Base-by-base conservation (phyloP, 2,329 filamentous ascomycete species). In the Penicillium rolfsii region DNA sequence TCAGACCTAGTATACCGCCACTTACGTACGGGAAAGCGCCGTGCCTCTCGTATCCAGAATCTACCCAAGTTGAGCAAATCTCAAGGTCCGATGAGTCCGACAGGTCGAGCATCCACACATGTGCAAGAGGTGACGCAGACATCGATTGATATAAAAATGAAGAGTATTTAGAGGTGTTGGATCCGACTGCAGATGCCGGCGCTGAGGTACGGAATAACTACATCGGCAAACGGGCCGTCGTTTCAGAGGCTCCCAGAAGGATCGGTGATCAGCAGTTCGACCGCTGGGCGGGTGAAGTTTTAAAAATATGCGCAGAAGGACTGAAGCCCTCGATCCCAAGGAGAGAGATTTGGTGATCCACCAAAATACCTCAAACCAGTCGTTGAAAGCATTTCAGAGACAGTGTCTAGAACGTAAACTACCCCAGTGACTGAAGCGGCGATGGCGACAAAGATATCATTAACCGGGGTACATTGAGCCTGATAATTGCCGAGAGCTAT, bases 161-260 rank as follows among this genome's bases (percentile, higher is more conserved):
- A 26, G 26, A n/a, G 2, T 14, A 38, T 3, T 9, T 11, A 24
- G 4, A 46, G 7, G 24, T 60, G 12, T 41, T 28, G 40, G 11
- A 58, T 52, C 22, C 3, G 35, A 19, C 5, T 3, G 46, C 48
- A 77, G 76, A 60, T 79, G 76, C 49, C 65, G 66, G 33, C 74
- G 77, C 19, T 64, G 78, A 28, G 68, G 71, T 22, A 76, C 77
- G 58, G 67, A 74, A 50, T 79, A 76, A 58, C 61, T 73, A 2
- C 76, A 74, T 55, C 73, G 77, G 6, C 71, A 75, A 45, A 71
- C 74, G 7, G 68, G 71, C 41, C 71, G 75, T 55, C 72, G 75
- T 30, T 74, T 68, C 38, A 54, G 77, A 60, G 75, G 73, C 28
- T 73, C 71, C 33, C 67, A 73, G 38, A 77, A 76, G 57, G 77